phyloP scores from a whole-genome alignment of 345 rosid genomes.

The Dipteronia sinensis region DNA sequence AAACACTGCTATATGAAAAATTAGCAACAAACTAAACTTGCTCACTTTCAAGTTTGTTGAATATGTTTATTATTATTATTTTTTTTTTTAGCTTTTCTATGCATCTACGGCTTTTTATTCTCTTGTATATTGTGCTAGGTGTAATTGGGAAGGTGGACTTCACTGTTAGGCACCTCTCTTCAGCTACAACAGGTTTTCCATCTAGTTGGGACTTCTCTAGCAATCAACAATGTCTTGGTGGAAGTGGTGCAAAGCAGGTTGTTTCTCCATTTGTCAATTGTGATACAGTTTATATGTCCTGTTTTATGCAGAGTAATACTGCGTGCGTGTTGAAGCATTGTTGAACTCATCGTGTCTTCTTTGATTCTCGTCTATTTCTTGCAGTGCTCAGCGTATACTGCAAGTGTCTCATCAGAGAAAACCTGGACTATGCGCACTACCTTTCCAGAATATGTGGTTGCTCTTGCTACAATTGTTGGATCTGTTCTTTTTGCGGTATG shows the following conservation, averaged over 20 bases:
- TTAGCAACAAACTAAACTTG: not conserved
- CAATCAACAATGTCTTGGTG: constrained; percentile 69
- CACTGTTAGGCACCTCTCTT: constrained; percentile 91
- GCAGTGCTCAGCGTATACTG: constrained; percentile 85
- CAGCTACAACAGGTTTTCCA: constrained; percentile 73
- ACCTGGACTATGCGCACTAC: constrained; percentile 96
- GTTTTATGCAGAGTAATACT: not conserved
- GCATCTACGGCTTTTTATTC: constrained; percentile 12
- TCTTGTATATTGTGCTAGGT: constrained; percentile 49
- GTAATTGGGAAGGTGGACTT: constrained; percentile 96
- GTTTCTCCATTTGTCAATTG: constrained; percentile 12
- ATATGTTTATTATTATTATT: not conserved
- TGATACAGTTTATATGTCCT: constrained; percentile 5
- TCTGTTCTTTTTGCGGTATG: constrained; percentile 94
- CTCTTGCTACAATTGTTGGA: constrained; percentile 95
- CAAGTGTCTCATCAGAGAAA: constrained; percentile 77
- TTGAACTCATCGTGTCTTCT: constrained; percentile 14
- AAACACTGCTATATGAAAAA: not conserved
- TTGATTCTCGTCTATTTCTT: constrained; percentile 5
- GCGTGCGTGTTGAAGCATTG: not conserved
- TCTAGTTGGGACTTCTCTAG: constrained; percentile 62
- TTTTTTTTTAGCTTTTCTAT: constrained; percentile 1
- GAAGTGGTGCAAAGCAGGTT: constrained; percentile 68
- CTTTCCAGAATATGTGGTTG: constrained; percentile 97
- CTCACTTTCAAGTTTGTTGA: not conserved